Evolutionary conservation across 106 monocot species (phyloP).

Genomic region (Platanthera zijinensis): DNA sequence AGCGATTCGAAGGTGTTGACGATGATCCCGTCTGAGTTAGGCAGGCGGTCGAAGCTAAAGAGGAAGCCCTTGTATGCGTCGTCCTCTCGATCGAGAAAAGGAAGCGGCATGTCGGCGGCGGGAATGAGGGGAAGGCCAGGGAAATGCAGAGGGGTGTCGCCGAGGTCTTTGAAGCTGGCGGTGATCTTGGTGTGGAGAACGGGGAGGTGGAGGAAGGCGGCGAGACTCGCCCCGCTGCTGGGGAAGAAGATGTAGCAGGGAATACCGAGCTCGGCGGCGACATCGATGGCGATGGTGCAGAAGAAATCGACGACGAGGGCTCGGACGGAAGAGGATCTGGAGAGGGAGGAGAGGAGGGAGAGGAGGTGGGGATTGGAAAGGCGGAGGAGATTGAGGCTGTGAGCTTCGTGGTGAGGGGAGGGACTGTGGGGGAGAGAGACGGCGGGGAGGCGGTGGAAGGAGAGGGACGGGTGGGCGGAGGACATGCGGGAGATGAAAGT

Average conservation of each 20-base stretch:
- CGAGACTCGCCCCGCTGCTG: not conserved
- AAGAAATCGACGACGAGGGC: slow-evolving; percentile 20
- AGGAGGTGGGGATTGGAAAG: slow-evolving; percentile 10
- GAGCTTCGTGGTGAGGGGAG: slow-evolving; percentile 6
- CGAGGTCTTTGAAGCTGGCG: slow-evolving; percentile 19
- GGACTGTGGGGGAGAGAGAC: not conserved
- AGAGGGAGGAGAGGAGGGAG: slow-evolving; percentile 1
- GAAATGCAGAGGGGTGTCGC: slow-evolving; percentile 1
- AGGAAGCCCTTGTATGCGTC: slow-evolving; percentile 12
- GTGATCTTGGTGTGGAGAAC: not conserved
- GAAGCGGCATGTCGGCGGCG: slow-evolving; percentile 18
- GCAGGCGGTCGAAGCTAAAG: not conserved
- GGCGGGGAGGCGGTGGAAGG: slow-evolving; percentile 16
- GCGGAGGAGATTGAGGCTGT: slow-evolving; percentile 16
- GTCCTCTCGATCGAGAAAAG: slow-evolving; percentile 18
- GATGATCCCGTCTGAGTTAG: slow-evolving; percentile 28
- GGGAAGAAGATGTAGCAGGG: slow-evolving; percentile 19
- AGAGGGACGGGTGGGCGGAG: slow-evolving; percentile 11
- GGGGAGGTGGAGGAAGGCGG: slow-evolving; percentile 13
- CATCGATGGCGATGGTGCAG: slow-evolving; percentile 6
- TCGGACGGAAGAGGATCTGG: not conserved
- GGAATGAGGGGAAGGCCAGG: slow-evolving; percentile 32
- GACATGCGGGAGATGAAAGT: slow-evolving; percentile 6
- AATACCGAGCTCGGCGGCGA: slow-evolving; percentile 7
- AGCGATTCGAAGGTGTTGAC: slow-evolving; percentile 30